Conservation (phyloP, 2,329 filamentous ascomycete species). For the Fusarium humuli region DNA sequence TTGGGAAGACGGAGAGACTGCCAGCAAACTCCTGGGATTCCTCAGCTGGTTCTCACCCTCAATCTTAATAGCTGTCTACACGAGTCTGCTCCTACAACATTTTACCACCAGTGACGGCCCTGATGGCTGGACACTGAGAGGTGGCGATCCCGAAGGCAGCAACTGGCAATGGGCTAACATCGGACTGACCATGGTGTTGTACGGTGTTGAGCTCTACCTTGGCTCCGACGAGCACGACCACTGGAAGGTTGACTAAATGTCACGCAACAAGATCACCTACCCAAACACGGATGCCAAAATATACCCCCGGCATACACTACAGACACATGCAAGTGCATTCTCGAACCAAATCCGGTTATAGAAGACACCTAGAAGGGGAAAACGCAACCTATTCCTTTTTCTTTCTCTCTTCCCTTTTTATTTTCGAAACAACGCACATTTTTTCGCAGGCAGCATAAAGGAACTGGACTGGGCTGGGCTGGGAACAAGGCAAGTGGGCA, state of each 20-base stretch:
- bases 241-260: slow-evolving; percentile 88
- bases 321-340: slow-evolving; percentile 13
- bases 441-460: slow-evolving; percentile 38
- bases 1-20: slow-evolving; percentile 86
- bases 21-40: slow-evolving; percentile 82
- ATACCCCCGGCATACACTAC: slow-evolving; percentile 14
- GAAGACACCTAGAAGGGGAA: slow-evolving; percentile 19
- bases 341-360: slow-evolving; percentile 6
- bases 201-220: slow-evolving; percentile 89
- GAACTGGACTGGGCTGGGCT: slow-evolving; percentile 39
- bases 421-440: slow-evolving; percentile 30
- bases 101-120: slow-evolving; percentile 82
- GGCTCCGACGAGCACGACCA: slow-evolving; percentile 88
- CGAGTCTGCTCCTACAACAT: slow-evolving; percentile 93
- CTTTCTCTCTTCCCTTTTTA: slow-evolving; percentile 7
- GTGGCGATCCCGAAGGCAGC: slow-evolving; percentile 83
- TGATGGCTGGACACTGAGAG: slow-evolving; percentile 85
- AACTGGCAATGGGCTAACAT: slow-evolving; percentile 95
- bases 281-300: not conserved
- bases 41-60: slow-evolving; percentile 95
- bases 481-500: slow-evolving; percentile 35
- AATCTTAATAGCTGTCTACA: slow-evolving; percentile 95
- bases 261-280: not conserved
- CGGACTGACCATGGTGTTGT: slow-evolving; percentile 87
- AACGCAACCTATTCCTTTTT: slow-evolving; percentile 8